Evolutionary conservation across 805 yeast species (phyloP).

Genomic region (Spathaspora arborariae): DNA sequence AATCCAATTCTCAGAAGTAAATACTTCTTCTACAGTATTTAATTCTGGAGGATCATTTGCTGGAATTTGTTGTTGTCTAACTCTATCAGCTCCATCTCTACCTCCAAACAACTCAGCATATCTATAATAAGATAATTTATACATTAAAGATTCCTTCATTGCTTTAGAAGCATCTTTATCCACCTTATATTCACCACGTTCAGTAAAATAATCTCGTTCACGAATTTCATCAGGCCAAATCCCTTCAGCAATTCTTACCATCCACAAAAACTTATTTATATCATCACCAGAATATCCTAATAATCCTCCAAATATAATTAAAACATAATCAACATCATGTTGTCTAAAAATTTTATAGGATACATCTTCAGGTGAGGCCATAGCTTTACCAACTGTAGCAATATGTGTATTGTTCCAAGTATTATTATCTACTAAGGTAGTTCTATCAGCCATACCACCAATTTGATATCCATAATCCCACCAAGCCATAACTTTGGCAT

Average conservation of each 20-base stretch:
- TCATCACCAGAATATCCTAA: slow-evolving; percentile 96
- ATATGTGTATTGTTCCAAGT: slow-evolving; percentile 99
- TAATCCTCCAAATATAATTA: slow-evolving; percentile 91
- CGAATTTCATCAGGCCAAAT: slow-evolving; percentile 98
- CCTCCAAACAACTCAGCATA: slow-evolving; percentile 69
- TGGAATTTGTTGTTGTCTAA: slow-evolving; percentile 77
- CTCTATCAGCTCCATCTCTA: slow-evolving; percentile 73
- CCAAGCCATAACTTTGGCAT: slow-evolving; percentile 96
- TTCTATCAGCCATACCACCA: slow-evolving; percentile 99
- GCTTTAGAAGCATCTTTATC: slow-evolving; percentile 78
- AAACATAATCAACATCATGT: slow-evolving; percentile 92
- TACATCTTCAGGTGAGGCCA: slow-evolving; percentile 84
- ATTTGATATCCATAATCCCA: slow-evolving; percentile 99
- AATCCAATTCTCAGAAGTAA: slow-evolving; percentile 94
- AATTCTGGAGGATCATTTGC: slow-evolving; percentile 46
- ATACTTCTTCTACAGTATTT: slow-evolving; percentile 86
- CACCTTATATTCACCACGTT: slow-evolving; percentile 81
- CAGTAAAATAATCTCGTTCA: slow-evolving; percentile 81
- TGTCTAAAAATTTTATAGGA: slow-evolving; percentile 84
- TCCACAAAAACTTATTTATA: slow-evolving; percentile 94
- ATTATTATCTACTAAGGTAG: slow-evolving; percentile 96
- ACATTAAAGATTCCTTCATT: slow-evolving; percentile 88
- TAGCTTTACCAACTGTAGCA: slow-evolving; percentile 98
- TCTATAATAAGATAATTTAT: slow-evolving; percentile 89
- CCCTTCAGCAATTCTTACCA: slow-evolving; percentile 98